Base-by-base conservation (phyloP, 2,329 filamentous ascomycete genomes). In the Penicillium fuscoglaucum region DNA sequence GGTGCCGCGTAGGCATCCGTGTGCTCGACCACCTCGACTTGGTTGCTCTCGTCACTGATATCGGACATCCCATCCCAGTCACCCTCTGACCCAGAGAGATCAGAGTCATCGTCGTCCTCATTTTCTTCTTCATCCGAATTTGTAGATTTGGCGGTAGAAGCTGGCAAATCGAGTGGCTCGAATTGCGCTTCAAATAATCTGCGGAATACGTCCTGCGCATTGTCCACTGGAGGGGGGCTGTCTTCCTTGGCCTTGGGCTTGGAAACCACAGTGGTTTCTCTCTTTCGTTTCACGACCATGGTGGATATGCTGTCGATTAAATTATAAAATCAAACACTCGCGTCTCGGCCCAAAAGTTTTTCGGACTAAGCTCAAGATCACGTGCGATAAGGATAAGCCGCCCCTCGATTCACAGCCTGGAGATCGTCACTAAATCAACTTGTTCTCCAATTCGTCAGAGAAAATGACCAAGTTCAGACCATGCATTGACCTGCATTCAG, bases 401-500 rank as follows among this genome's bases (percentile, higher is more conserved):
- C 59, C 63, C 59, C 59, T 59, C 59, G 55, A 59, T 47, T 55
- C 54, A 46, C 45, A 52, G 33, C 17, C 35, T 33, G 31, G 31
- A 33, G 44, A 55, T 47, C 47, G 48, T 45, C 48, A 57, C 21
- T 33, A 21, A 46, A 37, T 48, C 24, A 35, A 47, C 39, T 49
- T 49, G 33, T 39, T 46, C 39, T 44, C 28, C 28, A 50, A 63
- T 56, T 62, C 40, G 46, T 40, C 35, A 17, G 52, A 50, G 9
- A 79, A 62, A 44, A 96, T 99, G 95, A 98, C 95, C 3, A 87
- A 88, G 67, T 99, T 99, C 72, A 84, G 95, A 40, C 95, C 95
- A 21, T 99, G 95, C 73, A 98, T 99, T 76, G 95, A 99, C 78
- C 85, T 99, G 53, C 95, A 99, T 76, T 89, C 93, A n/a, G 95